Evolutionary conservation across 148 eudicot species (phyloP).

Genomic region (Rhododendron mucronatum): DNA sequence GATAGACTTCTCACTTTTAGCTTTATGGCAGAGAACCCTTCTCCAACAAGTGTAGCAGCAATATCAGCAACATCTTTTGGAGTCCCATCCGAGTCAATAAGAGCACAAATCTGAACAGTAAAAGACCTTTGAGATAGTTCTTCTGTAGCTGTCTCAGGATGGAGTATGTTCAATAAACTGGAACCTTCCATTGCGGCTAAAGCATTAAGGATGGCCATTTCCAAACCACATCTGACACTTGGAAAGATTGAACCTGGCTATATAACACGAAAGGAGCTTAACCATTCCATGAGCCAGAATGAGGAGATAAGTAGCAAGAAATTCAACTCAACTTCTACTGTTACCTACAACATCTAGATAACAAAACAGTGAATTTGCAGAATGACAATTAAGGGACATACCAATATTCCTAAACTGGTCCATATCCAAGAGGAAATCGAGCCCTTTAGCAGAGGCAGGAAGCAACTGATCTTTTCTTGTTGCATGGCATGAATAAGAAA

Average conservation of each 20-base stretch:
- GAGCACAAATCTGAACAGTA: conserved; percentile 72
- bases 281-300: neutral
- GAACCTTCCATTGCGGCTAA: conserved; percentile 57
- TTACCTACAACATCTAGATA: neutral
- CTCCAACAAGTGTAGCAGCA: conserved; percentile 58
- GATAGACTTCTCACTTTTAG: conserved; percentile 54
- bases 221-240: conserved; percentile 92
- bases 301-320: conserved; percentile 1
- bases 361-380: neutral
- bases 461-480: conserved; percentile 41
- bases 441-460: conserved; percentile 61
- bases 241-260: conserved; percentile 79
- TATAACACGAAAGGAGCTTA: conserved; percentile 13
- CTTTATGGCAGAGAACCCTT: conserved; percentile 81
- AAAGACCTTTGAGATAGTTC: conserved; percentile 27
- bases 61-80: conserved; percentile 69
- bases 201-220: conserved; percentile 94
- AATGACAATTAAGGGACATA: conserved; percentile 28
- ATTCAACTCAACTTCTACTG: neutral
- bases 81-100: conserved; percentile 67
- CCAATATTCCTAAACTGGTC: conserved; percentile 71
- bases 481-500: conserved; percentile 52
- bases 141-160: conserved; percentile 25
- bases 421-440: conserved; percentile 80
- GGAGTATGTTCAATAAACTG: conserved; percentile 57